Evolutionary conservation across 1,284 basidiomycete genomes (phyloP).

Genomic region (Gomphus bonarii): DNA sequence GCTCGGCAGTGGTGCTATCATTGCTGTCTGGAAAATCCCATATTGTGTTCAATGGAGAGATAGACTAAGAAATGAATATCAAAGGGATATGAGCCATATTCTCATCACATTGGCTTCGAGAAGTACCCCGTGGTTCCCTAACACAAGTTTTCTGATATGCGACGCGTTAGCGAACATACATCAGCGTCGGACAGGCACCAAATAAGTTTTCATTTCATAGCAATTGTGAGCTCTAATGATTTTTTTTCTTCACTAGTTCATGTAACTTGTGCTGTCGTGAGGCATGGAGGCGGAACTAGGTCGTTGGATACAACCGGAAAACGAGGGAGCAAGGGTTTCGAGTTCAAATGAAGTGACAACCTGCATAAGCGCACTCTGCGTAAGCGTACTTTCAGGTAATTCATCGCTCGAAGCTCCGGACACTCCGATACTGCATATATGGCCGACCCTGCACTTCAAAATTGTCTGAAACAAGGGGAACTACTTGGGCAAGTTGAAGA

Average conservation of each 20-base stretch:
- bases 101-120: constrained; percentile 2
- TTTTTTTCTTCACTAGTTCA: neutral
- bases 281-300: no score
- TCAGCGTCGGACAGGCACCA: neutral
- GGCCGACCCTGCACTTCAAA: neutral
- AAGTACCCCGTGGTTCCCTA: neutral
- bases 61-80: neutral
- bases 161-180: neutral
- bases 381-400: neutral
- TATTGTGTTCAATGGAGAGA: neutral
- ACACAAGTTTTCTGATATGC: neutral
- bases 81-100: constrained; percentile 5
- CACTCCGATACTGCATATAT: neutral
- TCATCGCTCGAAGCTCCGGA: neutral
- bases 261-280: neutral
- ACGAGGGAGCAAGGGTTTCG: neutral
- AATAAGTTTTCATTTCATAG: neutral
- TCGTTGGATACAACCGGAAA: neutral
- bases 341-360: neutral
- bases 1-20: neutral
- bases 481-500: neutral
- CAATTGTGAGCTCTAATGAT: neutral
- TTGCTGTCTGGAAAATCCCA: neutral
- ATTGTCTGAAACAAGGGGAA: constrained; percentile 5
- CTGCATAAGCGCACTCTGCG: neutral